Evolutionary conservation across 805 yeast species (phyloP).

Genomic region (Yamadazyma kitorensis): DNA sequence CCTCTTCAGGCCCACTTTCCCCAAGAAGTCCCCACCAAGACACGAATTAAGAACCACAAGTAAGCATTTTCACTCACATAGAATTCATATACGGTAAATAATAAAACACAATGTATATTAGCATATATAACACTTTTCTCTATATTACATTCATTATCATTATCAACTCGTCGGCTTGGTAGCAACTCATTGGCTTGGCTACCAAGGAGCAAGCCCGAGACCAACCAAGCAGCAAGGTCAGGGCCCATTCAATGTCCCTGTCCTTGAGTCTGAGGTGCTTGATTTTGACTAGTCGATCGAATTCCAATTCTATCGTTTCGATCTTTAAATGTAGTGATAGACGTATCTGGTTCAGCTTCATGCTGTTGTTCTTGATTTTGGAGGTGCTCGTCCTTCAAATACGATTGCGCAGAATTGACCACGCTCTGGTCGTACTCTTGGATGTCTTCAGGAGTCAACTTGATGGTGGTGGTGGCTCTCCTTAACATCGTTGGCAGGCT

Average conservation of each 20-base stretch:
- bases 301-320: conserved; percentile 24
- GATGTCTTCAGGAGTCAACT: conserved; percentile 67
- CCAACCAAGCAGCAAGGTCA: too few relatives aligned
- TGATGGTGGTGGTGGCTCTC: conserved; percentile 67
- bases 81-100: too few relatives aligned
- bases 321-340: conserved; percentile 15
- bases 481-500: conserved; percentile 61
- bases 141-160: neutral
- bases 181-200: too few relatives aligned
- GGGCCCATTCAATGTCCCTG: too few relatives aligned
- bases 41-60: too few relatives aligned
- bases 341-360: conserved; percentile 15
- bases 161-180: too few relatives aligned
- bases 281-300: too few relatives aligned
- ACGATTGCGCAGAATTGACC: conserved; percentile 5
- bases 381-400: conserved; percentile 10
- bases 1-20: too few relatives aligned
- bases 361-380: conserved; percentile 10
- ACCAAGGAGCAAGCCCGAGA: too few relatives aligned
- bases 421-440: conserved; percentile 42
- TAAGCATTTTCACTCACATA: too few relatives aligned
- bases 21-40: too few relatives aligned
- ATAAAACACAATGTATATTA: conserved; percentile 2
- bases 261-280: too few relatives aligned
- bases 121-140: neutral